Percentiles rank a stretch among this genome's conserved stretches.
These are phyloP conservation scores for Deinandra increscens DNA, from an alignment of 129 eudicot species.

Conservation along the genomic window DNA sequence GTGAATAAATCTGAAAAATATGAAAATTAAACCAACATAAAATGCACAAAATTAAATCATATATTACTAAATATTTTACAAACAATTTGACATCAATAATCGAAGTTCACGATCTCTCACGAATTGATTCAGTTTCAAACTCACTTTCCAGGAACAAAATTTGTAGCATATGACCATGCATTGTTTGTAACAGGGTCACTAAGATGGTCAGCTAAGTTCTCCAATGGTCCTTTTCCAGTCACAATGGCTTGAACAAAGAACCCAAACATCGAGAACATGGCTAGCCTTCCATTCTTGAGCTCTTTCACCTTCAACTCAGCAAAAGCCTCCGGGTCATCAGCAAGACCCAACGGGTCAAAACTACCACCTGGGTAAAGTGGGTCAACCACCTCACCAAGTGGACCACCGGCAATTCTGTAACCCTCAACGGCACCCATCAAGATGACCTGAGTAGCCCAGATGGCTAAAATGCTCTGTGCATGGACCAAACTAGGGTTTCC, in stretches of 20 bases:
- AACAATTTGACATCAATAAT: conserved; percentile 3
- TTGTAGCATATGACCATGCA: conserved; percentile 45
- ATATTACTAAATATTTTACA: conserved; percentile 39
- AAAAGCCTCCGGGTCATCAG: conserved; percentile 76
- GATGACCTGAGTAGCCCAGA: conserved; percentile 43
- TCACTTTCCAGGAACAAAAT: conserved; percentile 44
- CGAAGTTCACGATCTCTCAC: background rate
- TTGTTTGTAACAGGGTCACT: conserved; percentile 50
- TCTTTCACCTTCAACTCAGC: conserved; percentile 80
- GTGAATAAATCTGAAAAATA: too few relatives aligned
- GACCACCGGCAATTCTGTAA: conserved; percentile 74
- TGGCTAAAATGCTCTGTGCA: conserved; percentile 43
- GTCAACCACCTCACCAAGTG: conserved; percentile 72
- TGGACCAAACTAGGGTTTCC: conserved; percentile 43
- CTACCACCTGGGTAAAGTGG: conserved; percentile 77
- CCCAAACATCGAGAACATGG: conserved; percentile 79
- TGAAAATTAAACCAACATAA: conserved; percentile 7
- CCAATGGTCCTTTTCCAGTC: conserved; percentile 81
- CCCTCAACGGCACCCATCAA: conserved; percentile 63
- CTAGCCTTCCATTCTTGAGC: conserved; percentile 65
- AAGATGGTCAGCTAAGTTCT: conserved; percentile 68
- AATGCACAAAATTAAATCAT: conserved; percentile 28
- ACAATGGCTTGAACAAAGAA: conserved; percentile 79
- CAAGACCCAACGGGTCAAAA: conserved; percentile 74
- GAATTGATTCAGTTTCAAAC: background rate